Base-by-base conservation (phyloP, 2,329 filamentous ascomycete genomes). In the Magnaporthales sp. region DNA sequence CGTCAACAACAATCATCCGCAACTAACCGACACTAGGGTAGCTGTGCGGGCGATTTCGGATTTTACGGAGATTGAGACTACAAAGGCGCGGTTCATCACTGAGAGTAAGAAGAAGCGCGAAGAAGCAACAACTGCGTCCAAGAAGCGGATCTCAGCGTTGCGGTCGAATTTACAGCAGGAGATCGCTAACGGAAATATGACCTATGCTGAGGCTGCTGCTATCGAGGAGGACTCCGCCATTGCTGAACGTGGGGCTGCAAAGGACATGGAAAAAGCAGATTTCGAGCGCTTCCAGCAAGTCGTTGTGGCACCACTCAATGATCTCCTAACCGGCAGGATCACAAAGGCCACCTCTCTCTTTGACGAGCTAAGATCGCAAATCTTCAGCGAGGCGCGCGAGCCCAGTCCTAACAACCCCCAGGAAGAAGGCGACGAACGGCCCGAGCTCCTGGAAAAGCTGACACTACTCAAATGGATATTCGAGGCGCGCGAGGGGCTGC, bases 391-490 rank as follows among this genome's bases (percentile, higher is more conserved):
- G 69, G 89, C 85, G 67, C 89, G 86, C 74, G 81, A 84, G 61
- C 81, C 84, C 4, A 86, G 88, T 69, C 90, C 93, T 0, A 94
- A 96, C 73, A 87, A 92, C 76, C 90, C 93, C 0, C 93, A 97
- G 75, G 93, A 97, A 76, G 94, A 97, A 78, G 94, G 95, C 22
- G 94, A 98, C 71, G 94, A 97, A 75, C 89, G 93, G 74, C 95
- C 95, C 0, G 95, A 99, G 77, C 83, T 98, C 0, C 81, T 98
- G 2, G 95, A 99, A 77, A 96, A 97, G 77, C 83, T 99, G 13
- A 98, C 94, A 0, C 85, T 97, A 63, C 83, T 98, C 15, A 99
- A 98, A 74, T 98, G 95, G 93, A 88, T 98, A 9, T 98, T 97
- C 72, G 95, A 99, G 75, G 90, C 91, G 0, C 89, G 93, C n/a